Base-by-base conservation (phyloP, 805 yeast species). In the Wickerhamomyces hampshirensis region DNA sequence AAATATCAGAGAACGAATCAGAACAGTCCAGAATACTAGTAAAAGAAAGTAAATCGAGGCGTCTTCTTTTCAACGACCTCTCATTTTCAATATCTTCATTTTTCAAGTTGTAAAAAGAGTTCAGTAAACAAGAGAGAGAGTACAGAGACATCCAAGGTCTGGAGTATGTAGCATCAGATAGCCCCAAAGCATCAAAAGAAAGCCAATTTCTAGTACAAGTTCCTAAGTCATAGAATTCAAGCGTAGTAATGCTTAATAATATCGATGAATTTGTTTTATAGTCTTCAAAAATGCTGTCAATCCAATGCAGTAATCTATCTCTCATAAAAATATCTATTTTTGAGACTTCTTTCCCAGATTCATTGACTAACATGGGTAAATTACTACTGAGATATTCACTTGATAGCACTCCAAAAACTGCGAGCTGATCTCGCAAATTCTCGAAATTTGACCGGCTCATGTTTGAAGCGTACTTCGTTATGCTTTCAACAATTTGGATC, bases 331-430 rank as follows among this genome's bases (percentile, higher is more conserved):
- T 18, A n/a, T 39, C 40, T 4, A 39, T 16, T 2, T 7, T 11
- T 1, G 39, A 18, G 2, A 14, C 31, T 3, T 15, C 29, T 4
- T 24, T 23, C 8, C 43, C 50, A 11, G 43, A 45, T n/a, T 37
- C 45, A 14, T 51, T 56, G 12, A 50, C 31, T 42, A 48, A 44
- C n/a, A 18, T 13, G 1, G 54, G 53, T 6, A 56, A 15, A 5
- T 48, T 46, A 30, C 51, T 48, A 26, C 51, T 43, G 3, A 76
- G 46, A 37, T 65, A 65, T 6, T 66, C 65, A 15, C 71, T 51
- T 2, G 68, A 56, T n/a, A 75, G 36, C 31, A 75, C 65, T 8
- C 69, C 48, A 42, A 79, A 75, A 4, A 68, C 46, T 5, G 63
- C 44, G 10, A 75, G 42, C 46, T 77, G 78, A 11, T 59, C 58